A percentile compares a stretch with the other conserved stretches of the same genome.
phyloP scores from a whole-genome alignment of 768 basidiomycete species.

The Lactifluus volemus region DNA sequence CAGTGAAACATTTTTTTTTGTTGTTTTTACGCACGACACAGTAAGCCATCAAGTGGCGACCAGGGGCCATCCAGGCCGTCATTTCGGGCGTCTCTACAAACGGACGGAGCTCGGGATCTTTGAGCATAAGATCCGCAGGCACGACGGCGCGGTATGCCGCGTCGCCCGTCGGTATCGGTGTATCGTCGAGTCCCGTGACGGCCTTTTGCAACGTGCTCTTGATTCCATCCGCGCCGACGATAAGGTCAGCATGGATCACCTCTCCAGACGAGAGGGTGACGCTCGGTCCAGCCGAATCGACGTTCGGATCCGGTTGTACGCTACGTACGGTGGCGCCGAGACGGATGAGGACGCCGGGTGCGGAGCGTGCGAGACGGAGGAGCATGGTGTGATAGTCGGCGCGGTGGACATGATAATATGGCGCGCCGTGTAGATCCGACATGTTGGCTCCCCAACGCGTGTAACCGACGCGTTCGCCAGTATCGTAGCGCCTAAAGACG shows the following conservation, averaged over 20 bases:
- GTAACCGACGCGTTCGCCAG: constrained; percentile 32
- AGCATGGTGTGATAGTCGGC: constrained; percentile 36
- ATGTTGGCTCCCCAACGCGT: constrained; percentile 29
- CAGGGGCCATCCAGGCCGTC: constrained; percentile 53
- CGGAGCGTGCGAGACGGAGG: constrained; percentile 26
- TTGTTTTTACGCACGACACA: constrained; percentile 32
- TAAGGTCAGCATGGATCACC: constrained; percentile 29
- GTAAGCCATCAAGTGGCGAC: constrained; percentile 38
- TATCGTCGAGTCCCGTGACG: constrained; percentile 38
- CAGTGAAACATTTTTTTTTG: not conserved
- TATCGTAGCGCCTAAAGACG: constrained; percentile 31
- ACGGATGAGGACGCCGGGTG: constrained; percentile 27
- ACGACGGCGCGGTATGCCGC: constrained; percentile 53
- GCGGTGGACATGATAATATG: constrained; percentile 37
- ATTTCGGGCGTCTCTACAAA: constrained; percentile 46
- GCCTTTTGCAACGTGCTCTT: constrained; percentile 44
- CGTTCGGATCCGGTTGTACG: constrained; percentile 26
- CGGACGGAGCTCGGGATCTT: constrained; percentile 41
- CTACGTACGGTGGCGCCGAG: constrained; percentile 28
- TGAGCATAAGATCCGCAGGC: constrained; percentile 34
- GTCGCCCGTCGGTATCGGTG: constrained; percentile 47
- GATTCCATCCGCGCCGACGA: constrained; percentile 35
- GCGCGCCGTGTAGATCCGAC: constrained; percentile 28
- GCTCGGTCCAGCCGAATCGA: constrained; percentile 19
- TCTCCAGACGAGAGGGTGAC: constrained; percentile 31